These are phyloP conservation scores for Scheffersomyces titani DNA, from an alignment of 1,139 yeast species.

Conservation along the genomic window DNA sequence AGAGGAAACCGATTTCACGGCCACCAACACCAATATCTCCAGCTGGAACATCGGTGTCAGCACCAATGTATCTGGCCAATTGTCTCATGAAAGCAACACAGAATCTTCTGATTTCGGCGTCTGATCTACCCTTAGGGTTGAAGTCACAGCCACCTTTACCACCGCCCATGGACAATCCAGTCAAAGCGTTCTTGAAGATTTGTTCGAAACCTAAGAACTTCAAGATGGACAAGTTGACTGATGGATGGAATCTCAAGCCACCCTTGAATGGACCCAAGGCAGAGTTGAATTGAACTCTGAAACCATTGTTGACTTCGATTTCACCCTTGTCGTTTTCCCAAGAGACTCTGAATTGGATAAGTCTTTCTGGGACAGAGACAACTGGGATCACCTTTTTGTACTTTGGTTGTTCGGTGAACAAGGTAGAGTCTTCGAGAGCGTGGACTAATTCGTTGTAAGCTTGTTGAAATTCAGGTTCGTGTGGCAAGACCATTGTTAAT, in stretches of 20 bases:
- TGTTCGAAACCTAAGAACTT: conserved; percentile 98
- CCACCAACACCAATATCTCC: conserved; percentile 97
- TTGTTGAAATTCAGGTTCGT: conserved; percentile 98
- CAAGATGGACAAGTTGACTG: conserved; percentile 91
- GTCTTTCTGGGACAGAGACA: conserved; percentile 93
- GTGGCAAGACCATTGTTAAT: conserved; percentile 52
- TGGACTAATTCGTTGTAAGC: conserved; percentile 92
- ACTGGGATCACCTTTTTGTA: conserved; percentile 88
- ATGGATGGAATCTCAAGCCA: conserved; percentile 96
- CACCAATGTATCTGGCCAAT: conserved; percentile 93
- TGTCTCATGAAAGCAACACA: conserved; percentile 96
- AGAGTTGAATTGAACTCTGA: conserved; percentile 97
- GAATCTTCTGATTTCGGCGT: conserved; percentile 93
- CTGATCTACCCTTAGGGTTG: conserved; percentile 93
- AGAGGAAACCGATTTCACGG: conserved; percentile 88
- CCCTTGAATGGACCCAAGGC: conserved; percentile 99
- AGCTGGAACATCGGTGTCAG: conserved; percentile 97
- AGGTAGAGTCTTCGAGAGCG: conserved; percentile 88
- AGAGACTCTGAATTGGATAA: conserved; percentile 92
- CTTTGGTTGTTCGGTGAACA: conserved; percentile 86
- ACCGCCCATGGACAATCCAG: conserved; percentile 98
- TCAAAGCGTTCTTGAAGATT: conserved; percentile 96
- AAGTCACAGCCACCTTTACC: conserved; percentile 99
- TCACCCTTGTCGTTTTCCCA: conserved; percentile 97
- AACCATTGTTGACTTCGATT: conserved; percentile 93